Evolutionary conservation across 2,329 filamentous ascomycete genomes (phyloP), one percentile per base, ranked within the genome.

Genomic region (Tolypocladium endophyticum): DNA sequence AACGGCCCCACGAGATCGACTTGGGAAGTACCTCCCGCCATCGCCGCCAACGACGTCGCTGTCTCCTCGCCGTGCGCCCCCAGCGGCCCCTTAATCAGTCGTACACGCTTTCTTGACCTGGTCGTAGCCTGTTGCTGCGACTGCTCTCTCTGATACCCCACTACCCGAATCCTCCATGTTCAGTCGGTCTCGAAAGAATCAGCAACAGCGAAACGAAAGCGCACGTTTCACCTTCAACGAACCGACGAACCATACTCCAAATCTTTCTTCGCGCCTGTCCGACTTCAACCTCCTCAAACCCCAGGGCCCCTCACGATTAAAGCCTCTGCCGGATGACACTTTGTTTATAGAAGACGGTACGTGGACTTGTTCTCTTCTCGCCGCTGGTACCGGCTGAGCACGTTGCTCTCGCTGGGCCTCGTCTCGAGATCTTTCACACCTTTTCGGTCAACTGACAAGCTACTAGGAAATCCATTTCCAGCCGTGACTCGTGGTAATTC

Each of bases 271-370:
- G 58, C 67, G 68, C 56, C 65, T 71, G 50, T 62, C 65, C 58
- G 67, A 72, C 39, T 61, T 72, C 55, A 69, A 68, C 61, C 61
- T 72, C 58, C 52, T 70, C 61, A 65, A 64, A 59, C 65, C 68
- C n/a, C 65, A 64, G 43, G 63, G 61, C 57, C 64, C 64, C 58
- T 60, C 64, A 57, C 64, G 68, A 63, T 64, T 68, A 30, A 64
- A 64, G 62, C 68, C 70, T 20, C 66, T 64, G 54, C 61, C 66
- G 61, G 69, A 71, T 65, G 66, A 68, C 56, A 65, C 72, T 41
- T 72, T 73, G 38, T 74, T 73, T 63, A 71, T 72, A 45, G 75
- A 76, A 64, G 76, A 76, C 69, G 75, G 76, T 78, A 71, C 54
- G 67, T 64, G 11, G 53, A 14, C 36, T 33, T 56, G 12, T 7